Percentiles rank a stretch among this genome's conserved stretches.
Evolutionary conservation across 306 rosid species (phyloP).

Genomic region (Castanospermum australe): DNA sequence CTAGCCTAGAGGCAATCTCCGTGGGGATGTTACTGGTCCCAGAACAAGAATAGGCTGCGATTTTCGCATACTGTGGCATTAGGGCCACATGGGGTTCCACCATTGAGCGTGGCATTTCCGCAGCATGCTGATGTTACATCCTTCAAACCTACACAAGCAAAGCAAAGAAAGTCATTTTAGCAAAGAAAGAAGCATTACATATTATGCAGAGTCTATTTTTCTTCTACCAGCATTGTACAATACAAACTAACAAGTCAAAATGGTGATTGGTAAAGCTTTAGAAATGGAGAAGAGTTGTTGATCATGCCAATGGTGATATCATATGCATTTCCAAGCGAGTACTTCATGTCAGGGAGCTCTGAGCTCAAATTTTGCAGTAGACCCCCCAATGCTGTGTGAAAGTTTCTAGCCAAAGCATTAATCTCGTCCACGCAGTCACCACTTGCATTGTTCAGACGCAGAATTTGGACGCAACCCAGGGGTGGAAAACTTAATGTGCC

Average conservation of each 20-base stretch:
- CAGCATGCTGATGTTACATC: constrained; percentile 39
- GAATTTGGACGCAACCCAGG: constrained; percentile 34
- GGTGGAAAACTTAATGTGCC: constrained; percentile 35
- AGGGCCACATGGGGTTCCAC: neutral
- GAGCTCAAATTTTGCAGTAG: constrained; percentile 13
- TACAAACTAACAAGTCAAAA: too few relatives aligned
- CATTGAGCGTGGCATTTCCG: constrained; percentile 22
- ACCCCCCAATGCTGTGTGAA: neutral
- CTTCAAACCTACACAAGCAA: constrained; percentile 22
- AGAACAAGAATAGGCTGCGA: neutral
- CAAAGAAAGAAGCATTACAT: neutral
- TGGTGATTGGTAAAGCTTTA: too few relatives aligned
- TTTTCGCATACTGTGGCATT: neutral
- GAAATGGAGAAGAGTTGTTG: neutral
- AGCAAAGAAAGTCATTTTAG: too few relatives aligned
- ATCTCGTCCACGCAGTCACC: neutral
- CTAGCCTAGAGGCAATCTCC: neutral
- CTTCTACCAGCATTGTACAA: too few relatives aligned
- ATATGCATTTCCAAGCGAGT: constrained; percentile 33
- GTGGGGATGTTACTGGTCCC: constrained; percentile 34
- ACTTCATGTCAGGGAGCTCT: constrained; percentile 13
- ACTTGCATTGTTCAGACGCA: neutral
- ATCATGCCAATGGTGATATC: neutral
- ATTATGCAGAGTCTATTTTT: too few relatives aligned
- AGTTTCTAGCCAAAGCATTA: constrained; percentile 19